Evolutionary conservation across 306 rosid genomes (phyloP), one percentile per base, ranked within the genome.

Genomic region (Psophocarpus tetragonolobus): DNA sequence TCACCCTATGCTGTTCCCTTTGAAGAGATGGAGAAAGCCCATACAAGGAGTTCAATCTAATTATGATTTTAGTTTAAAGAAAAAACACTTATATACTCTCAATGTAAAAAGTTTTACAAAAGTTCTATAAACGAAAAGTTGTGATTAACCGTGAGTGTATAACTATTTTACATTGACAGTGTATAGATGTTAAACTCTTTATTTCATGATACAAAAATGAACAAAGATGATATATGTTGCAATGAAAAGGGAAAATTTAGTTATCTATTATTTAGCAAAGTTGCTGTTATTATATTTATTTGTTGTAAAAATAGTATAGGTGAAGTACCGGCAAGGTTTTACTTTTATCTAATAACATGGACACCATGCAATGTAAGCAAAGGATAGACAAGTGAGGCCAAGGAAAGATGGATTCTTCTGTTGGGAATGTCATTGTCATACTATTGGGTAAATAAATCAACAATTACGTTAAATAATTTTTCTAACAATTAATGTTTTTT

Each of bases 1-100:
- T 95, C 98, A 18, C 91, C 97, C 5, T 92, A 95, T 79, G 87
- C 86, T 79, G 71, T 92, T 68, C 91, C 91, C 0, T 84, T 92
- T 73, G 74, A 84, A 71, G 76, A 77, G 68, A 51, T 88, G 54
- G 85, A 72, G 62, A 80, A 75, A 32, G 80, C 81, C 33, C 78
- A 32, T 54, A 35, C 65, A 24, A 86, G 9, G 36, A 64, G 81
- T 74, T 80, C 88, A 33, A 83, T 80, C 76, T 90, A 83, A 85
- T 47, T 14, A 58, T 53, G 57, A 54, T 60, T 65, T 14, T n/a
- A n/a, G n/a, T n/a, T n/a, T n/a, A n/a, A n/a, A n/a, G n/a, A n/a
- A n/a, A n/a, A n/a, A n/a, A n/a, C n/a, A n/a, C n/a, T n/a, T n/a
- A n/a, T n/a, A n/a, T n/a, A n/a, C n/a, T n/a, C n/a, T n/a, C n/a